Evolutionary conservation across 2,329 filamentous ascomycete species (phyloP), one percentile per base, ranked within the genome.

Genomic region (Aureobasidium sp.): DNA sequence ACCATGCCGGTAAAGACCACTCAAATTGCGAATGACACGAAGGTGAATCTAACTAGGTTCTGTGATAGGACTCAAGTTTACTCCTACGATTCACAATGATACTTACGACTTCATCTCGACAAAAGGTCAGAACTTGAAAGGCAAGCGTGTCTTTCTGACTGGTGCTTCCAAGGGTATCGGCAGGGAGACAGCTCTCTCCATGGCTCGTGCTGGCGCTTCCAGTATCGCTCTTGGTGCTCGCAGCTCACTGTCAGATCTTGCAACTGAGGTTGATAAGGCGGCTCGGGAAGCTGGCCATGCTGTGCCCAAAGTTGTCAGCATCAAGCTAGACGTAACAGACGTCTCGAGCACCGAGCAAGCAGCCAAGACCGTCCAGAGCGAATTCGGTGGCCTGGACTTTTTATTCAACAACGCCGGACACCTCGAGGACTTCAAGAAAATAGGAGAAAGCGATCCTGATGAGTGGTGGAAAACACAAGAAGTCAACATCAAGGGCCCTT

Each of bases 211-310:
- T 5, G 80, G 80, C 5, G 79, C 78, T 33, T 75, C 78, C 0
- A 69, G 72, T 31, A 82, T 87, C 61, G 79, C 78, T 17, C 73
- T 86, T 22, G 78, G 73, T 7, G 83, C 82, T 0, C 79, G 84
- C 24, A 81, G 78, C 2, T 67, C 72, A n/a, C 72, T 82, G 5
- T 67, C 72, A 5, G 70, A 73, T 0, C 68, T 79, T 0, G 70
- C 69, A 19, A 42, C 62, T 11, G 71, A 73, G 0, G 68, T 82
- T 15, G 66, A 67, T 5, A 63, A 67, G 1, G 76, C 79, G 2
- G 70, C 71, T 11, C 66, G 70, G 11, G 75, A 73, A 2, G 73
- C 73, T 0, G 72, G 71, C 0, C 69, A 70, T 0, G 40, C 65
- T 0, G 68, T 64, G 27, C 78, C 79, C 0, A 70, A 74, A 5